Conservation (phyloP, 2,329 filamentous ascomycete genomes). For the Aschersonia sp. region DNA sequence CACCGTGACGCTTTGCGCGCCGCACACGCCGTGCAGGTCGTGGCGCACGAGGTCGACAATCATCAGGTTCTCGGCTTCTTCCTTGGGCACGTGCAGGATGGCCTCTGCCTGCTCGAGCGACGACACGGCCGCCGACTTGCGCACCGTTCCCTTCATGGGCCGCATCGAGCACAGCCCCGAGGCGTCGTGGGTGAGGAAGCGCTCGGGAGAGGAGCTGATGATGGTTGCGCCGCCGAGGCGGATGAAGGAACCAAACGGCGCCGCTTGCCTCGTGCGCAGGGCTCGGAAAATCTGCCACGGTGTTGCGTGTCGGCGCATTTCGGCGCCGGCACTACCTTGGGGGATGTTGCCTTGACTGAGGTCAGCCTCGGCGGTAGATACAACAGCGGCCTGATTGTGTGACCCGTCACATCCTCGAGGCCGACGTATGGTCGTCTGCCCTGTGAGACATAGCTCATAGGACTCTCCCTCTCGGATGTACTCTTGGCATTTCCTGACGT, state of each 20-base stretch:
- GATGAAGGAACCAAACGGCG: slow-evolving; percentile 74
- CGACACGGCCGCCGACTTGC: slow-evolving; percentile 49
- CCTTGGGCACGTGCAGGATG: slow-evolving; percentile 69
- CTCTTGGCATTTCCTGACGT: slow-evolving; percentile 55
- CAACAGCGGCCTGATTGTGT: slow-evolving; percentile 3
- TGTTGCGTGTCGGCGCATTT: slow-evolving; percentile 7
- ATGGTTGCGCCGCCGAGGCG: slow-evolving; percentile 56
- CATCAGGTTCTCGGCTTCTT: slow-evolving; percentile 94
- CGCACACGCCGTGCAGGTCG: slow-evolving; percentile 75
- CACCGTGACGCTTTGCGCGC: slow-evolving; percentile 57
- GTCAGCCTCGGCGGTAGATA: neutral
- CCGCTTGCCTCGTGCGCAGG: slow-evolving; percentile 58
- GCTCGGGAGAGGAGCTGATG: slow-evolving; percentile 74
- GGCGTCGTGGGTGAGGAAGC: slow-evolving; percentile 51
- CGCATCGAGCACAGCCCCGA: slow-evolving; percentile 59
- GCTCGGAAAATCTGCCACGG: slow-evolving; percentile 61
- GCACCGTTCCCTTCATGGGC: slow-evolving; percentile 95
- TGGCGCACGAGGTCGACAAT: slow-evolving; percentile 95
- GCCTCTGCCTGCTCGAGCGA: slow-evolving; percentile 58
- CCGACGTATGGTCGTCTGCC: slow-evolving; percentile 49
- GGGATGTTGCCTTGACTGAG: neutral
- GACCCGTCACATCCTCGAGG: slow-evolving; percentile 28
- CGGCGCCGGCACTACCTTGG: neutral
- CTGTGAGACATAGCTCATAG: slow-evolving; percentile 75
- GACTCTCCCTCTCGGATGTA: slow-evolving; percentile 64